These are phyloP conservation scores for Phyllosticta paracitricarpa DNA, from an alignment of 2,329 filamentous ascomycete genomes.

Conservation along the genomic window DNA sequence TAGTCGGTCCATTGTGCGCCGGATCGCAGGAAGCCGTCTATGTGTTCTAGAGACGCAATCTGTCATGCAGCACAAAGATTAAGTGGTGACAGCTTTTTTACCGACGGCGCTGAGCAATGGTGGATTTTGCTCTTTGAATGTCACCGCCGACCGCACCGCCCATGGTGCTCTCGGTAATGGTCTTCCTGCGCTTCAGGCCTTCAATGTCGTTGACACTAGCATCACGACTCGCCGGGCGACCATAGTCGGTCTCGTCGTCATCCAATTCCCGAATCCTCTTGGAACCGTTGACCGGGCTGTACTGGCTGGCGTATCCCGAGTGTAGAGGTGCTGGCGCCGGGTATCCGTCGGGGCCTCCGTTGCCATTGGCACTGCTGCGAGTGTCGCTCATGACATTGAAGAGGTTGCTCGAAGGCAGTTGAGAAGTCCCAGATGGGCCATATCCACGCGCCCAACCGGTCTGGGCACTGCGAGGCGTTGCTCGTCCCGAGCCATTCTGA, in stretches of 20 bases:
- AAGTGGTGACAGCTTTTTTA: conserved; percentile 2
- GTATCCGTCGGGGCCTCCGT: conserved; percentile 58
- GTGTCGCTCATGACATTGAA: conserved; percentile 87
- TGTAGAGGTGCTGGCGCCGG: conserved; percentile 50
- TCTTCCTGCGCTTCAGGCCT: conserved; percentile 69
- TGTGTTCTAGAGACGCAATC: conserved; percentile 10
- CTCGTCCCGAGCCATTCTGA: conserved; percentile 70
- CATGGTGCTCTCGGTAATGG: conserved; percentile 50
- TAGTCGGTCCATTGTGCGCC: conserved; percentile 6
- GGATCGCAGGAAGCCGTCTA: conserved; percentile 9
- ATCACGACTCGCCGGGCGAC: conserved; percentile 50
- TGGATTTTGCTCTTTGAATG: conserved; percentile 16
- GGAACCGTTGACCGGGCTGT: conserved; percentile 56
- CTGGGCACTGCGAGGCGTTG: conserved; percentile 71
- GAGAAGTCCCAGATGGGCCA: conserved; percentile 64
- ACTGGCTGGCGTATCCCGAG: conserved; percentile 55
- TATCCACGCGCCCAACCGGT: conserved; percentile 63
- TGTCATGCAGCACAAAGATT: conserved; percentile 5
- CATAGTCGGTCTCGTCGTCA: conserved; percentile 54
- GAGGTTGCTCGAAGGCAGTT: conserved; percentile 64
- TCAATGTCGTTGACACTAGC: conserved; percentile 49
- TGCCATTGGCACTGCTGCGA: conserved; percentile 56
- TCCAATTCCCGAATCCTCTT: conserved; percentile 55
- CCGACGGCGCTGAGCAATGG: conserved; percentile 9
- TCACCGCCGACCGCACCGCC: conserved; percentile 24